Evolutionary conservation across 2,329 filamentous ascomycete species (phyloP).

Genomic region (Nemania serpens): DNA sequence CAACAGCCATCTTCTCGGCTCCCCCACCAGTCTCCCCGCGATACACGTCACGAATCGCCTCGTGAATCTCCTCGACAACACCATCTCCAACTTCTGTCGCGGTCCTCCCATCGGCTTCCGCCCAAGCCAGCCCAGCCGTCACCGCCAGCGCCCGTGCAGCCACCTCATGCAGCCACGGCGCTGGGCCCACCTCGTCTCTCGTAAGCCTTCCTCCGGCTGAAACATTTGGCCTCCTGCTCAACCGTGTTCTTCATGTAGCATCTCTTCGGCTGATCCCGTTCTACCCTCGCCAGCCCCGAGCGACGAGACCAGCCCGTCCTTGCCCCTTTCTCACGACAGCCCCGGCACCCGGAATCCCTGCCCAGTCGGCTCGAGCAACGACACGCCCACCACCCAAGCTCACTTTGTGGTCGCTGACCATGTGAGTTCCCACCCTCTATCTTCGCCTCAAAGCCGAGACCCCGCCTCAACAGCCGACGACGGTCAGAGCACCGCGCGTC

Average conservation of each 20-base stretch:
- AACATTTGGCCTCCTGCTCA: conserved; percentile 4
- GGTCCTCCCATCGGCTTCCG: neutral
- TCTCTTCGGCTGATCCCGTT: conserved; percentile 40
- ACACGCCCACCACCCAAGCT: conserved; percentile 32
- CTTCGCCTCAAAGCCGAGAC: conserved; percentile 25
- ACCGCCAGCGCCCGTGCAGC: neutral
- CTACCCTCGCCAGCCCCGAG: conserved; percentile 68
- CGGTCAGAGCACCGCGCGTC: conserved; percentile 21
- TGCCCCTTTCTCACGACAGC: conserved; percentile 44
- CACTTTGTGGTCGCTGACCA: conserved; percentile 35
- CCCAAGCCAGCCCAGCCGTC: neutral
- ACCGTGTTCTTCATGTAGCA: conserved; percentile 20
- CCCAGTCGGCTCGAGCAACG: conserved; percentile 37
- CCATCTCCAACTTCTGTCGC: conserved; percentile 9
- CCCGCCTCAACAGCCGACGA: conserved; percentile 16
- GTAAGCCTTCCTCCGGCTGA: conserved; percentile 29
- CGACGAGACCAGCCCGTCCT: conserved; percentile 59
- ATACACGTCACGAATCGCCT: too few relatives aligned
- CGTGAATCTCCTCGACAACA: neutral
- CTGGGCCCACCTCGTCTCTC: conserved; percentile 28
- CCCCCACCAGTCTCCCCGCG: conserved; percentile 1
- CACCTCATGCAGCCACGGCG: conserved; percentile 10
- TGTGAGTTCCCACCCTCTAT: conserved; percentile 12
- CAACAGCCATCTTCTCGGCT: conserved; percentile 7
- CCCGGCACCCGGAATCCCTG: conserved; percentile 39